These are phyloP conservation scores for Phytophthora vignae DNA, from an alignment of 352 stramenopile species.

Conservation along the genomic window DNA sequence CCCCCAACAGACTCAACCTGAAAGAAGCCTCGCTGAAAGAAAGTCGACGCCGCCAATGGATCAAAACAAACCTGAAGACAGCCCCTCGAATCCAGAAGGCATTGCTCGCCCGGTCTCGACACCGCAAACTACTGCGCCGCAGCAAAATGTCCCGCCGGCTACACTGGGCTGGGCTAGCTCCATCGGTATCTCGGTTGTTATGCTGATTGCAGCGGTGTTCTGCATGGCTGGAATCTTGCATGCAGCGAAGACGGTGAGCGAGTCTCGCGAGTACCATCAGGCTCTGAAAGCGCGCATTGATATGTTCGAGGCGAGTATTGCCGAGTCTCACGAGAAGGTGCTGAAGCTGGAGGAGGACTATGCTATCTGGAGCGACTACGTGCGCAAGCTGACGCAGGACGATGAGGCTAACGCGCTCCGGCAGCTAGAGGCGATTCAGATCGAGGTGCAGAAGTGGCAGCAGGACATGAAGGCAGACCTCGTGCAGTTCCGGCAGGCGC, in stretches of 20 bases:
- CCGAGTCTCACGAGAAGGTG: constrained; percentile 71
- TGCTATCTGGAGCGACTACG: constrained; percentile 75
- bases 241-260: constrained; percentile 56
- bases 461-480: constrained; percentile 77
- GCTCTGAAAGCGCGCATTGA: constrained; percentile 62
- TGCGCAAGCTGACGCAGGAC: constrained; percentile 71
- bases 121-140: not conserved
- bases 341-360: constrained; percentile 77
- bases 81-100: not conserved
- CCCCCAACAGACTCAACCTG: not conserved
- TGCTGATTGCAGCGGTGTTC: constrained; percentile 61
- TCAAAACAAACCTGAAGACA: constrained; percentile 1
- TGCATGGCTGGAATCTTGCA: constrained; percentile 59
- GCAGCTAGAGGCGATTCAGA: constrained; percentile 73
- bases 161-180: constrained; percentile 32
- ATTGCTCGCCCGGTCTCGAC: not conserved
- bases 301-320: constrained; percentile 70
- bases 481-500: constrained; percentile 63
- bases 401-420: constrained; percentile 67
- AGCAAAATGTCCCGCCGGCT: constrained; percentile 4
- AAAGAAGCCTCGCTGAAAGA: constrained; percentile 7
- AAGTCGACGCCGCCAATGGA: not conserved
- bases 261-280: constrained; percentile 73
- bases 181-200: constrained; percentile 42
- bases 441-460: constrained; percentile 78